phyloP scores from a whole-genome alignment of 169 alveolate genomes.

The Plasmodium falciparum region DNA sequence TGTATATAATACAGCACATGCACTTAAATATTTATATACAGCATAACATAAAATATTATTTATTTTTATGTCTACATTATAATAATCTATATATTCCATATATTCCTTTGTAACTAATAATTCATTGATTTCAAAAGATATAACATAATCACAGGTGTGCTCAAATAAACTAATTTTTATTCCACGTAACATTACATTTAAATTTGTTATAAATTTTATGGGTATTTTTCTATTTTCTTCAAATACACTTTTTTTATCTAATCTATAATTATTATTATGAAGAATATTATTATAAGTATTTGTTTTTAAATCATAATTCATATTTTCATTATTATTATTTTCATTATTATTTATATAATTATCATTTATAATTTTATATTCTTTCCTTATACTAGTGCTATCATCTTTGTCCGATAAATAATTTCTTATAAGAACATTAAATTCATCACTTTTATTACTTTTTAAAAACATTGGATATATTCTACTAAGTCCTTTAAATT shows the following conservation, averaged over 20 bases:
- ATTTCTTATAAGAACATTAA: constrained; percentile 30
- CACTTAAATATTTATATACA: constrained; percentile 38
- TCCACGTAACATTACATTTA: constrained; percentile 18
- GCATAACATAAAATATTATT: constrained; percentile 24
- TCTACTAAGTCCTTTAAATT: constrained; percentile 35
- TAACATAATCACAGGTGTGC: constrained; percentile 32
- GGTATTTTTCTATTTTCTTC: background rate
- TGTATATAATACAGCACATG: constrained; percentile 36
- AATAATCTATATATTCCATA: constrained; percentile 45
- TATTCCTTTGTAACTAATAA: constrained; percentile 21
- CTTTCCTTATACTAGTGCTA: background rate
- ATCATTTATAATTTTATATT: too few relatives aligned
- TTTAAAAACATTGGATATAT: constrained; percentile 34
- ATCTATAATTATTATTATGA: background rate
- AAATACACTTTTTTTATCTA: background rate
- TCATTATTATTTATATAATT: too few relatives aligned
- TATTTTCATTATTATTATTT: too few relatives aligned
- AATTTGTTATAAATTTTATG: constrained; percentile 21
- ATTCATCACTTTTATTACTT: constrained; percentile 30
- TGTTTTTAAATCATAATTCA: background rate
- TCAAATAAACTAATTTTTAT: constrained; percentile 28
- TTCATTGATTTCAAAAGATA: constrained; percentile 26
- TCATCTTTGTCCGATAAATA: constrained; percentile 24
- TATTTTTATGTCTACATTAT: constrained; percentile 47
- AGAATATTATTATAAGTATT: background rate